These are phyloP conservation scores for Metarhizium guizhouense DNA, from an alignment of 2,329 filamentous ascomycete genomes.

Conservation along the genomic window DNA sequence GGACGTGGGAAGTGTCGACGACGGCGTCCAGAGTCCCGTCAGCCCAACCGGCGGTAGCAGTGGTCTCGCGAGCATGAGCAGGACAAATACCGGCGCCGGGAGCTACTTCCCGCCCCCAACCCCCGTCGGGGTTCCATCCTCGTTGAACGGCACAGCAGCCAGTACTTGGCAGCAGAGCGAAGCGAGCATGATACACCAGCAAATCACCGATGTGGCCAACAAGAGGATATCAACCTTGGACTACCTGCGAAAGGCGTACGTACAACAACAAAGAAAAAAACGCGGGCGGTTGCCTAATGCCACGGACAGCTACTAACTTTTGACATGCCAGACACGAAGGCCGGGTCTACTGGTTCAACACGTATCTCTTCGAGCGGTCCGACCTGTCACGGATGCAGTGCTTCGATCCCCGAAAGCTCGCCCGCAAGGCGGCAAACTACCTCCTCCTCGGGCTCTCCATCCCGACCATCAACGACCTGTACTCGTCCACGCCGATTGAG, in stretches of 20 bases:
- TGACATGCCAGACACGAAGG: constrained; percentile 67
- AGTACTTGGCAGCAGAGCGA: constrained; percentile 33
- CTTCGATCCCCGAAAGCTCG: constrained; percentile 74
- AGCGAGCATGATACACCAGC: constrained; percentile 42
- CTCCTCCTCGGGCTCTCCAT: constrained; percentile 87
- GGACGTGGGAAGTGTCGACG: constrained; percentile 3
- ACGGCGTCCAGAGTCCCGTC: constrained; percentile 9
- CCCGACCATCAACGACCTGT: constrained; percentile 81
- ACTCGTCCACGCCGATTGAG: constrained; percentile 68
- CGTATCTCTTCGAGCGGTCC: constrained; percentile 76
- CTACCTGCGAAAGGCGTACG: constrained; percentile 85
- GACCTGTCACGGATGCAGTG: constrained; percentile 78
- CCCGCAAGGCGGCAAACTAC: constrained; percentile 86
- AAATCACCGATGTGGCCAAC: constrained; percentile 74
- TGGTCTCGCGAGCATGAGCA: constrained; percentile 6
- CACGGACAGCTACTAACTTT: not conserved
- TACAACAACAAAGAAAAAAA: constrained; percentile 11
- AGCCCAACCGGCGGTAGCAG: constrained; percentile 11
- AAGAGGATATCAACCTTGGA: constrained; percentile 93
- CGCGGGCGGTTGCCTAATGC: not conserved
- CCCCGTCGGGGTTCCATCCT: constrained; percentile 4
- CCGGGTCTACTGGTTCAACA: constrained; percentile 97
- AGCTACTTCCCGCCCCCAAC: constrained; percentile 14
- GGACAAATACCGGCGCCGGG: constrained; percentile 4
- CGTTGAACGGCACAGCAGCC: constrained; percentile 2